Conservation (phyloP, 2,329 filamentous ascomycete genomes). For the Elsinoe perseae region DNA sequence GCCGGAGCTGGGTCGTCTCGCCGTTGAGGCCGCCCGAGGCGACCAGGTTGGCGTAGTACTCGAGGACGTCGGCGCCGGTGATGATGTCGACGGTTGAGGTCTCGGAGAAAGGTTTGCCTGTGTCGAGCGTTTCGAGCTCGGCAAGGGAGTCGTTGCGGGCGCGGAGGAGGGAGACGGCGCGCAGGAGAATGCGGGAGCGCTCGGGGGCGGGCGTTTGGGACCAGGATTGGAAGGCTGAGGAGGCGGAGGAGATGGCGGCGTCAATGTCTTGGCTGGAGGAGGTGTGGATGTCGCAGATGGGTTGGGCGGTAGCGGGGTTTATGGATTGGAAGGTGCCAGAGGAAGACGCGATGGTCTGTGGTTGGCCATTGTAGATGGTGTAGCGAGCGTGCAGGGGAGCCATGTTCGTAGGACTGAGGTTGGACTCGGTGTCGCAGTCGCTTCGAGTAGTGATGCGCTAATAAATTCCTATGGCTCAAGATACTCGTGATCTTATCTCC, state of each 20-base stretch:
- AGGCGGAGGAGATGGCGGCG: slow-evolving; percentile 62
- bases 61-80: slow-evolving; percentile 76
- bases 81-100: slow-evolving; percentile 76
- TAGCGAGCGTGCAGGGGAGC: slow-evolving; percentile 12
- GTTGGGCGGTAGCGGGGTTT: slow-evolving; percentile 62
- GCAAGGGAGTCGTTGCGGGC: slow-evolving; percentile 73
- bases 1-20: slow-evolving; percentile 64
- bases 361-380: slow-evolving; percentile 67
- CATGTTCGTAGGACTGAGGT: not conserved
- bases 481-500: not conserved
- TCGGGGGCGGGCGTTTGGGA: slow-evolving; percentile 65
- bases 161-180: slow-evolving; percentile 65
- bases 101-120: slow-evolving; percentile 77
- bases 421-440: not conserved
- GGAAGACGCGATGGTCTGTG: slow-evolving; percentile 53
- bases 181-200: slow-evolving; percentile 69
- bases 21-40: slow-evolving; percentile 72
- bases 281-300: slow-evolving; percentile 63
- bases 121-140: slow-evolving; percentile 71
- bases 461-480: not conserved
- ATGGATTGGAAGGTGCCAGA: slow-evolving; percentile 59
- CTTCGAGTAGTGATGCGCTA: not conserved
- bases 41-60: slow-evolving; percentile 76
- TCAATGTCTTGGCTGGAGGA: slow-evolving; percentile 62
- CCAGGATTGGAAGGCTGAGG: slow-evolving; percentile 66